Evolutionary conservation across 1,139 yeast species (phyloP).

Genomic region (Suhomyces wounanorum): DNA sequence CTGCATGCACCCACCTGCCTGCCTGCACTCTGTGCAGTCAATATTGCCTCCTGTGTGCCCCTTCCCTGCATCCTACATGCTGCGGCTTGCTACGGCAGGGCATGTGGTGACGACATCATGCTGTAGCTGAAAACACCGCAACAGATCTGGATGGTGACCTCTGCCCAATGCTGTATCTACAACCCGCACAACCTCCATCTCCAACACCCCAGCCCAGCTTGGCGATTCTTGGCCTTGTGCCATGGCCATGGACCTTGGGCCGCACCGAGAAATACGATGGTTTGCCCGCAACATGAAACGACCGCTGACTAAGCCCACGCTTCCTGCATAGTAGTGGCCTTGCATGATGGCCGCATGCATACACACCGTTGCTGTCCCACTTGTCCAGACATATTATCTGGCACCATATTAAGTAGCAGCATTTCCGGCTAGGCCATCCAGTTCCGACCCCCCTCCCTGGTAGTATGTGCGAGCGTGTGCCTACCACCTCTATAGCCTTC

Average conservation of each 20-base stretch:
- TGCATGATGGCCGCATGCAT: neutral
- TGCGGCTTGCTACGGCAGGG: neutral
- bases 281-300: neutral
- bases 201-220: neutral
- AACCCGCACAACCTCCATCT: too few relatives aligned
- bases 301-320: neutral
- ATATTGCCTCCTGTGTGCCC: neutral
- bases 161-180: too few relatives aligned
- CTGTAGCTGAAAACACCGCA: too few relatives aligned
- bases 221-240: neutral
- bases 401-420: neutral
- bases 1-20: too few relatives aligned
- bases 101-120: neutral
- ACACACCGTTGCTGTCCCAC: neutral
- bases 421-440: neutral
- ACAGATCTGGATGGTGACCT: too few relatives aligned
- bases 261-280: neutral
- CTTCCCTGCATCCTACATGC: neutral
- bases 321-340: too few relatives aligned
- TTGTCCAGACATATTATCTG: neutral
- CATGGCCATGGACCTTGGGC: neutral
- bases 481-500: too few relatives aligned
- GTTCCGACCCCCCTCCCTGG: neutral
- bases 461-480: too few relatives aligned
- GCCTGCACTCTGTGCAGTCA: neutral